Evolutionary conservation across 768 basidiomycete genomes (phyloP), one percentile per base, ranked within the genome.

Genomic region (Leccinum barrowsii): DNA sequence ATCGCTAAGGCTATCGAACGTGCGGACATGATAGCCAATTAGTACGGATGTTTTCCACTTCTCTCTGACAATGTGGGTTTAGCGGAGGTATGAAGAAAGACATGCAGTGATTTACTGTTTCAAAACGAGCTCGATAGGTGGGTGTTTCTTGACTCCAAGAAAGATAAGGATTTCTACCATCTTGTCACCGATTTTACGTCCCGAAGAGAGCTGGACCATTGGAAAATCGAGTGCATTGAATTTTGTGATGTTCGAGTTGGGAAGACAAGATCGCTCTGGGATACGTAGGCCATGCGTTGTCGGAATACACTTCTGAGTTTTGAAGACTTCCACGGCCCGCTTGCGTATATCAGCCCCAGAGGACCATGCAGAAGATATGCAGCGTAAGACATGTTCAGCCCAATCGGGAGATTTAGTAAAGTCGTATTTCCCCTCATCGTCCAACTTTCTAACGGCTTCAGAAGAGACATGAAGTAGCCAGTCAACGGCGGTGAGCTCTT

Each of bases 311-410:
- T 1, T 47, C 13, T 47, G 5, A 7, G 21, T 15, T 12, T 11
- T 47, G 22, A 47, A 24, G 7, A 22, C 12, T 5, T 47, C 46
- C 46, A 12, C 7, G 5, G 21, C 46, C 12, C 4, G 22, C 2
- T 7, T 15, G 6, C 1, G 5, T 12, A 47, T 2, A 21, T 47
- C 46, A 8, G 5, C 22, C 21, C 21, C 19, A 7, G 46, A 22
- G 19, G 46, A 47, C 22, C 19, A 47, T 0, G 81, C 80, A 17
- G 86, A 81, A 1, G 84, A 77, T 4, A 93, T 65, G 49, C 83
- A 76, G 1, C 67, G 67, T 8, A 95, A 74, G 3, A 94, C 86
- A 44, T 81, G 82, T 67, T 95, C 94, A 0, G 92, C 84, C 82
- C 94, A 96, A 15, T 74, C 66, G 0, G 88, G 73, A 1, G 89